phyloP scores from a whole-genome alignment of 805 yeast species.

The Candida michaelii region DNA sequence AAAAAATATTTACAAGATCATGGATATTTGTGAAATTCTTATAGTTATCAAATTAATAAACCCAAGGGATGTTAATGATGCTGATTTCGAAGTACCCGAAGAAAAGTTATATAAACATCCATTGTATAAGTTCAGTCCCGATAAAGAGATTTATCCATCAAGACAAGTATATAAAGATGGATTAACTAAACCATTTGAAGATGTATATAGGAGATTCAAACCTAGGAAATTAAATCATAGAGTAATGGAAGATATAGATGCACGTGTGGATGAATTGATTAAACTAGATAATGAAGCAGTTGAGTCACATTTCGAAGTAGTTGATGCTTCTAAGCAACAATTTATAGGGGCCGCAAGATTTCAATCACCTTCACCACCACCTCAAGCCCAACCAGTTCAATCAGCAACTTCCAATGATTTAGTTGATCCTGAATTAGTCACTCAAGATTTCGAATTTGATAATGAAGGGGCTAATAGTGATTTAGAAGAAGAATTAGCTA shows the following conservation, averaged over 20 bases:
- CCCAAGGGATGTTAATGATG: constrained; percentile 41
- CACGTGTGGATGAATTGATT: constrained; percentile 72
- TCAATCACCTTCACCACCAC: constrained; percentile 31
- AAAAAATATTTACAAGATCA: constrained; percentile 82
- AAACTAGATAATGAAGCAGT: constrained; percentile 81
- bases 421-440: not conserved
- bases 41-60: constrained; percentile 60
- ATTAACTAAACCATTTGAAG: constrained; percentile 74
- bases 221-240: constrained; percentile 68
- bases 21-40: constrained; percentile 84
- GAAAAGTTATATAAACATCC: constrained; percentile 38
- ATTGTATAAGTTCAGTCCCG: constrained; percentile 32
- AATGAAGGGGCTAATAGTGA: constrained; percentile 33
- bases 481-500: constrained; percentile 57
- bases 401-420: constrained; percentile 3
- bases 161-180: constrained; percentile 70
- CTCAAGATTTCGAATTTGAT: constrained; percentile 18
- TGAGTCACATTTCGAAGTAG: constrained; percentile 70
- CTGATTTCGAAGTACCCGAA: constrained; percentile 45
- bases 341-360: constrained; percentile 20
- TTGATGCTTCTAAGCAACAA: constrained; percentile 51
- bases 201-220: constrained; percentile 67
- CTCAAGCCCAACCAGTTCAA: constrained; percentile 26
- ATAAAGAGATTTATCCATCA: constrained; percentile 43
- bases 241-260: constrained; percentile 75